A percentile compares a stretch with the other conserved stretches of the same genome.
Conservation (phyloP, 2,329 filamentous ascomycete genomes). For the Monosporascus sp. region DNA sequence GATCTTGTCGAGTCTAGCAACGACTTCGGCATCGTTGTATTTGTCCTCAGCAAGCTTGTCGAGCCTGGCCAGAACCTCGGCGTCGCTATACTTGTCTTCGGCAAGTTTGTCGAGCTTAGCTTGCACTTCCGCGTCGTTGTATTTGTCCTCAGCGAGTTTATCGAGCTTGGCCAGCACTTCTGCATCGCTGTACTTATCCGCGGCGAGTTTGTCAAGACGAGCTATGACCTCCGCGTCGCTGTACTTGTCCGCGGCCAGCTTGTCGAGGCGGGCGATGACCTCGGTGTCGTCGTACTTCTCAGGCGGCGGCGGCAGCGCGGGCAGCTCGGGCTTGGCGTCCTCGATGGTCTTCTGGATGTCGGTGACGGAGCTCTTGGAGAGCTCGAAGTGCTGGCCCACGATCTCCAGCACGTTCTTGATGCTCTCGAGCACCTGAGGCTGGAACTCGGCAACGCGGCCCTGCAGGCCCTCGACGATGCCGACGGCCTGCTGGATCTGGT, state of each 20-base stretch:
- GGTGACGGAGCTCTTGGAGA: slow-evolving; percentile 63
- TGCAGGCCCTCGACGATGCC: slow-evolving; percentile 71
- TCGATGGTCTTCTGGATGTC: slow-evolving; percentile 55
- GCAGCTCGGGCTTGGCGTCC: slow-evolving; percentile 51
- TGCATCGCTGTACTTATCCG: slow-evolving; percentile 3
- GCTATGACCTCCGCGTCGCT: slow-evolving; percentile 15
- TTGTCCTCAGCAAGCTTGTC: slow-evolving; percentile 29
- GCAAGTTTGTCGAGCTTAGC: slow-evolving; percentile 20
- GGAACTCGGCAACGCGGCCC: slow-evolving; percentile 71
- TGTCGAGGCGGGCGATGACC: slow-evolving; percentile 37
- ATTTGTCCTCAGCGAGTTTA: background rate
- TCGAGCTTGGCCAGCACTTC: background rate
- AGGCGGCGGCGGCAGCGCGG: slow-evolving; percentile 48
- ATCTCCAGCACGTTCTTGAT: slow-evolving; percentile 81
- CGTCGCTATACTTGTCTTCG: slow-evolving; percentile 3
- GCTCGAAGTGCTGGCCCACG: slow-evolving; percentile 82
- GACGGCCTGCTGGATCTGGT: slow-evolving; percentile 71
- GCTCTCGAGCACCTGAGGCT: slow-evolving; percentile 82
- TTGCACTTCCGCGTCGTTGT: background rate
- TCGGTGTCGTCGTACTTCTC: slow-evolving; percentile 63
- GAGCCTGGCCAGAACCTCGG: slow-evolving; percentile 3
- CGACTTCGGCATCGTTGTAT: background rate
- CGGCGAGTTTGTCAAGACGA: slow-evolving; percentile 23
- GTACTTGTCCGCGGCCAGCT: slow-evolving; percentile 20
- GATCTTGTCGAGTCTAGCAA: slow-evolving; percentile 26